These are phyloP conservation scores for Firmiana major DNA, from an alignment of 345 rosid genomes.

Conservation along the genomic window DNA sequence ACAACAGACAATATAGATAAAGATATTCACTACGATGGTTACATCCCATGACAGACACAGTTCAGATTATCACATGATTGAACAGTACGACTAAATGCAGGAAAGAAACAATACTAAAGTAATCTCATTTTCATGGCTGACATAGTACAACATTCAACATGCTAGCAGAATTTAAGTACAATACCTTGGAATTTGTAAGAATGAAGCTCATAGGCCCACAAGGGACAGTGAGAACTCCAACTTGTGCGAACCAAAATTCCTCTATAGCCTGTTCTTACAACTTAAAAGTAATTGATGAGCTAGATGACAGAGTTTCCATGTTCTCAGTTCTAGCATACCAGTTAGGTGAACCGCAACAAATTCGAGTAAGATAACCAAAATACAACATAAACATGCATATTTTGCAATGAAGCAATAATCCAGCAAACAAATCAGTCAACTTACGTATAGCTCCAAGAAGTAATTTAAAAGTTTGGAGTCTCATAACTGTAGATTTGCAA, in stretches of 20 bases:
- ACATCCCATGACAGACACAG: background rate
- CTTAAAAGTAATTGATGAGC: background rate
- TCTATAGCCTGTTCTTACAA: background rate
- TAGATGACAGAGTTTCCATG: background rate
- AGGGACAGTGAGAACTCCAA: background rate
- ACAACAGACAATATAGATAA: background rate
- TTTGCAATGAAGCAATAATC: background rate
- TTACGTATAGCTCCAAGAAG: background rate
- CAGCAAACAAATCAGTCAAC: background rate
- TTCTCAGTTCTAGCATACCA: background rate
- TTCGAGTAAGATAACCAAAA: background rate
- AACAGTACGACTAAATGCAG: background rate
- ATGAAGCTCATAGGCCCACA: background rate
- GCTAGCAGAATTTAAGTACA: background rate
- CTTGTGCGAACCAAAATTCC: background rate
- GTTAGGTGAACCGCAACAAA: background rate
- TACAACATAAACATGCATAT: background rate
- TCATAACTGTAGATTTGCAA: background rate
- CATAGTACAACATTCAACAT: background rate
- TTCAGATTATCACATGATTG: background rate
- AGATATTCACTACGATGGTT: background rate
- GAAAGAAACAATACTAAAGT: background rate
- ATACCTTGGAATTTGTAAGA: background rate
- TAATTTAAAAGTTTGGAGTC: background rate
- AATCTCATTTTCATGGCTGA: background rate